Evolutionary conservation across 2,329 filamentous ascomycete genomes (phyloP), one percentile per base, ranked within the genome.

Genomic region (Apiospora aurea): DNA sequence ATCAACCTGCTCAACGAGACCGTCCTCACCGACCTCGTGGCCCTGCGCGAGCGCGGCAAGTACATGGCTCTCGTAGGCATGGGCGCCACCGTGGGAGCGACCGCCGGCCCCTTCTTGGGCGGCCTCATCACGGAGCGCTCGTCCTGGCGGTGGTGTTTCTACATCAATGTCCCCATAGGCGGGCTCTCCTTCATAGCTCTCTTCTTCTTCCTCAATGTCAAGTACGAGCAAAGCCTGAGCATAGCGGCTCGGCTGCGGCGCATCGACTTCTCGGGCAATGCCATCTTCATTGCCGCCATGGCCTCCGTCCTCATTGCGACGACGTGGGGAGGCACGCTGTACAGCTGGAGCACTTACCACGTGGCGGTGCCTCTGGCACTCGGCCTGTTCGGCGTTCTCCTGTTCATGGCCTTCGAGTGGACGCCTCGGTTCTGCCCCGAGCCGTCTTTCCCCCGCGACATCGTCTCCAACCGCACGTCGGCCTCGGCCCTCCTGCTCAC

Each of bases 391-490:
- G 84, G 84, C 1, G 75, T 83, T 1, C 67, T 78, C 13, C 67
- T 74, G 0, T 86, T 86, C 72, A 73, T 75, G 13, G 67, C 78
- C 16, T 82, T 78, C 74, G 79, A 83, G 71, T 73, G 74, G 24
- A 75, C 77, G 44, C 44, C 43, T 34, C 69, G 43, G 26, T 43
- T 74, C 57, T 71, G 70, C 13, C 51, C 21, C 2, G 76, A 82
- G 68, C 75, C 79, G 0, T 80, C 82, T 38, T 82, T 87, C 72
- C 85, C 85, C 0, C 77, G 79, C 1, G 75, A 77, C 10, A 77
- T 86, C 29, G 86, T 87, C 78, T 75, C 75, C 1, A 85, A 84
- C 73, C 79, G 81, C 5, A 86, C 84, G 4, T 77, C 72, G 0
- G 61, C 73, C 1, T 72, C 77, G 4, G 78, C 75, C 3, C 81